Percentiles rank a stretch among this genome's conserved stretches.
phyloP scores from a whole-genome alignment of 1,284 basidiomycete species.

The Trametes pubescens region DNA sequence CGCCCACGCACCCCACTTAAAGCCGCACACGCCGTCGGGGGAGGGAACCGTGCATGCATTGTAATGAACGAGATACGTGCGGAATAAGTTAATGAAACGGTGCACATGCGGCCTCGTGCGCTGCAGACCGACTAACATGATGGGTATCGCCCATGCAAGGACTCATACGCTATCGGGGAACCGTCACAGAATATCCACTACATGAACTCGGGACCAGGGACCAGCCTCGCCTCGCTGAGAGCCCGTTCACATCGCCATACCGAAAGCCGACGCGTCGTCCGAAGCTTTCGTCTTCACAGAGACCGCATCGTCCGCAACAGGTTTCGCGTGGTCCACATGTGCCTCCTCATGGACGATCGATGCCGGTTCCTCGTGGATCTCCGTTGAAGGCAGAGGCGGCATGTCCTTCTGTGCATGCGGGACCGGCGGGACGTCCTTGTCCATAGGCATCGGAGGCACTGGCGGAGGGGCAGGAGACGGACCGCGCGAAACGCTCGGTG shows the following conservation, averaged over 20 bases:
- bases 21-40: neutral
- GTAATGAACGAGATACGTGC: constrained; percentile 18
- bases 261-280: constrained; percentile 29
- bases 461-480: constrained; percentile 30
- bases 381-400: constrained; percentile 2
- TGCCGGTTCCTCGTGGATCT: constrained; percentile 17
- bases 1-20: neutral
- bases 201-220: constrained; percentile 1
- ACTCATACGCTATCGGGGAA: constrained; percentile 10
- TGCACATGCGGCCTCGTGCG: neutral
- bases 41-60: constrained; percentile 13
- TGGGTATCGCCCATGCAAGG: constrained; percentile 17
- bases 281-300: constrained; percentile 22
- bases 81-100: constrained; percentile 25
- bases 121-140: constrained; percentile 6
- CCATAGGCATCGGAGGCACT: constrained; percentile 12
- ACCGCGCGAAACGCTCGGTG: constrained; percentile 23
- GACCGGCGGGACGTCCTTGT: constrained; percentile 24
- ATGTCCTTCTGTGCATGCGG: constrained; percentile 23
- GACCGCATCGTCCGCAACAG: constrained; percentile 12
- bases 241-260: constrained; percentile 30
- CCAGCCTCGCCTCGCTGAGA: constrained; percentile 18
- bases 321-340: constrained; percentile 10
- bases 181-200: neutral
- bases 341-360: constrained; percentile 34